phyloP scores from a whole-genome alignment of 208 protist genomes.

The Novymonas esmeraldas region DNA sequence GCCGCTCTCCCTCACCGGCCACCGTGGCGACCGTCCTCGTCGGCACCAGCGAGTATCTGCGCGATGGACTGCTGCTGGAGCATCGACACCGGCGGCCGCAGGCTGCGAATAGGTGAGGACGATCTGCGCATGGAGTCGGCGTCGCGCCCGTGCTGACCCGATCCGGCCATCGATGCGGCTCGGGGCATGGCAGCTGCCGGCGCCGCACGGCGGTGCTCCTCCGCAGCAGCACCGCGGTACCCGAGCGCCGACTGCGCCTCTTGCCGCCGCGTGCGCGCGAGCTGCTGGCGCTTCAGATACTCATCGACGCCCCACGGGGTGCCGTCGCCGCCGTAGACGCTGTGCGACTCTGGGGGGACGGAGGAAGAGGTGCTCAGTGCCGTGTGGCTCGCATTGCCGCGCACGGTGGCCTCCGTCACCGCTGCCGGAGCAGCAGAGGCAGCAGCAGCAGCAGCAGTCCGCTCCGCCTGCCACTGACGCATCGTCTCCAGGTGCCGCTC shows the following conservation, averaged over 20 bases:
- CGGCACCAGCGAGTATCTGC: not conserved
- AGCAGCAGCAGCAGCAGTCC: constrained; percentile 37
- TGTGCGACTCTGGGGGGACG: not conserved
- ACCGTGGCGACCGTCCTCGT: not conserved
- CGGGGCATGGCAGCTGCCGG: not conserved
- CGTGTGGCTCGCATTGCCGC: constrained; percentile 11
- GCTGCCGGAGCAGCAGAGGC: constrained; percentile 30
- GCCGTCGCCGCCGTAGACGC: constrained; percentile 28
- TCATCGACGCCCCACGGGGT: constrained; percentile 24
- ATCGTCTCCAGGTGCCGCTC: constrained; percentile 46
- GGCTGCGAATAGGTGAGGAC: constrained; percentile 26
- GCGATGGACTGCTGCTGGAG: not conserved
- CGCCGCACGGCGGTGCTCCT: not conserved
- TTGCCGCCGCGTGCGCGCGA: constrained; percentile 17
- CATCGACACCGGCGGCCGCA: constrained; percentile 25
- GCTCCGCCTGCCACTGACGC: constrained; percentile 38
- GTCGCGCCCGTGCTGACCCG: not conserved
- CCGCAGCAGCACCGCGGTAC: not conserved
- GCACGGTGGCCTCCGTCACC: constrained; percentile 13
- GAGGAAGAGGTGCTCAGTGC: not conserved
- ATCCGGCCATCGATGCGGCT: not conserved
- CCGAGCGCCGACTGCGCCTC: not conserved
- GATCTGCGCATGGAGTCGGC: not conserved
- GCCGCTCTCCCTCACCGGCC: too few species aligned
- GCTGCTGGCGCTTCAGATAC: constrained; percentile 25